A percentile compares a stretch with the other conserved stretches of the same genome.
These are phyloP conservation scores for Kazachstania viticola DNA, from an alignment of 805 yeast genomes.

Conservation along the genomic window DNA sequence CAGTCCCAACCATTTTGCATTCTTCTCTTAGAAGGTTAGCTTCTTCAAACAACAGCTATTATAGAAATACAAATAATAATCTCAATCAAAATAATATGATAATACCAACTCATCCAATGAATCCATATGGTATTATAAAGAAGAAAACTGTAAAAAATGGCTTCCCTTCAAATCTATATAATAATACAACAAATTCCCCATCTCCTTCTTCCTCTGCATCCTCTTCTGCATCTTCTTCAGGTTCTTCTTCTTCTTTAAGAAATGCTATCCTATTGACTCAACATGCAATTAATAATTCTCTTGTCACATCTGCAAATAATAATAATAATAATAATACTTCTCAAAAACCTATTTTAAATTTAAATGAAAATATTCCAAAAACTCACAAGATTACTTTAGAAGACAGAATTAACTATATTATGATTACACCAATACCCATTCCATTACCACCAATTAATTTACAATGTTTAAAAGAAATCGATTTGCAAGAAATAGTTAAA, in stretches of 20 bases:
- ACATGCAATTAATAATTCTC: constrained; percentile 2
- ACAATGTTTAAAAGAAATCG: constrained; percentile 75
- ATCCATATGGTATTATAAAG: constrained; percentile 6
- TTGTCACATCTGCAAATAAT: background rate
- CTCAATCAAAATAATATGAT: constrained; percentile 1
- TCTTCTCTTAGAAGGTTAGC: constrained; percentile 22
- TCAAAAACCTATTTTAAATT: background rate
- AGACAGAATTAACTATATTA: constrained; percentile 16
- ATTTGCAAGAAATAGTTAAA: constrained; percentile 74
- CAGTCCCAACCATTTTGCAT: constrained; percentile 26
- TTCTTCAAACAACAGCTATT: constrained; percentile 1
- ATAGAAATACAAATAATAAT: constrained; percentile 4
- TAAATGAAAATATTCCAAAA: constrained; percentile 1
- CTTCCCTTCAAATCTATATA: constrained; percentile 2
- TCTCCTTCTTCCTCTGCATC: constrained; percentile 1
- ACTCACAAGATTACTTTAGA: constrained; percentile 8
- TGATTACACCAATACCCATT: constrained; percentile 25
- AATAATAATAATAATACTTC: constrained; percentile 4
- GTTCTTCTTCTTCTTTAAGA: constrained; percentile 3
- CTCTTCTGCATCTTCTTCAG: constrained; percentile 1
- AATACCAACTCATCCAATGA: constrained; percentile 3
- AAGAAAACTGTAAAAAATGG: constrained; percentile 5
- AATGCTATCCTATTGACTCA: constrained; percentile 5
- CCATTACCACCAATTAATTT: constrained; percentile 74
- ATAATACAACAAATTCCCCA: no score